Percentiles rank a stretch among this genome's conserved stretches.
Conservation (phyloP, 2,329 filamentous ascomycete genomes). For the Dactylellina haptotyla region DNA sequence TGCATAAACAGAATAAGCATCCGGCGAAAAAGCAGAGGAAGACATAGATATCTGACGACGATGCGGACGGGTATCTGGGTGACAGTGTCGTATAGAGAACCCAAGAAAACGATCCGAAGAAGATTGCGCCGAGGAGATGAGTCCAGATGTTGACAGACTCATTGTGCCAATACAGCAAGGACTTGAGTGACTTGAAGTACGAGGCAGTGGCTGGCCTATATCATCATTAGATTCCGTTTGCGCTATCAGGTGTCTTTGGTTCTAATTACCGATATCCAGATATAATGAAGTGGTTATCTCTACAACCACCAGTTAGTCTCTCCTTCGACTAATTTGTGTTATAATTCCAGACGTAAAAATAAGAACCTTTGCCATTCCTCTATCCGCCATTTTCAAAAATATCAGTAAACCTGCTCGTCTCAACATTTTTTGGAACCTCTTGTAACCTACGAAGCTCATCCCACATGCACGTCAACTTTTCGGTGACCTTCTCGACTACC, state of each 20-base stretch:
- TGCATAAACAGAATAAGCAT: constrained; percentile 76
- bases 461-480: constrained; percentile 57
- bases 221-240: constrained; percentile 64
- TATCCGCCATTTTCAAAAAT: background rate
- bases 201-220: constrained; percentile 70
- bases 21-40: constrained; percentile 83
- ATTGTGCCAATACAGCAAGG: constrained; percentile 59
- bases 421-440: constrained; percentile 13
- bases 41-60: constrained; percentile 72
- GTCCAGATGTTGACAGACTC: constrained; percentile 78
- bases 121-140: constrained; percentile 74
- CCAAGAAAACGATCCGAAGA: constrained; percentile 63
- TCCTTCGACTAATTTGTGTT: background rate
- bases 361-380: constrained; percentile 48
- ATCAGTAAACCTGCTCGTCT: background rate
- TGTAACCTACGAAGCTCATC: constrained; percentile 57
- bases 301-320: constrained; percentile 21
- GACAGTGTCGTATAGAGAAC: constrained; percentile 69
- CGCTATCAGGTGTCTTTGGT: constrained; percentile 64
- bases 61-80: constrained; percentile 74
- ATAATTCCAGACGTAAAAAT: background rate
- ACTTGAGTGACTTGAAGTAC: constrained; percentile 40
- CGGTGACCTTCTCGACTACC: constrained; percentile 43
- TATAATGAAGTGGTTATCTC: constrained; percentile 75
- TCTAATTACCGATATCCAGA: constrained; percentile 69